Conservation (phyloP, 2,329 filamentous ascomycete genomes). For the Phialophora tarda region DNA sequence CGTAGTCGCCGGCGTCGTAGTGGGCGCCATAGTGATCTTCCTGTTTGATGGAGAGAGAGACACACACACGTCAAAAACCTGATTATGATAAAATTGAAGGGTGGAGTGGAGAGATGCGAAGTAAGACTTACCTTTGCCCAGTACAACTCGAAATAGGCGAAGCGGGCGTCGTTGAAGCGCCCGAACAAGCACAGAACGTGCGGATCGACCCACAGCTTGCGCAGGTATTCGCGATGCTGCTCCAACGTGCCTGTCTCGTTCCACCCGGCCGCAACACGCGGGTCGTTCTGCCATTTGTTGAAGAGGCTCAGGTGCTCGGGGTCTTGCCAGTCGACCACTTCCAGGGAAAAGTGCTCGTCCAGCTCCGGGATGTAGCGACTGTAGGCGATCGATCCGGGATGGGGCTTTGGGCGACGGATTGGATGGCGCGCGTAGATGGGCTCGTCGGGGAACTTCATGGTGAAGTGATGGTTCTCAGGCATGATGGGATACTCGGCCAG, state of each 20-base stretch:
- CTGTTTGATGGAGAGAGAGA: conserved; percentile 39
- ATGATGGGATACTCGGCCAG: conserved; percentile 52
- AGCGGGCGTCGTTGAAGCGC: conserved; percentile 71
- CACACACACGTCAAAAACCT: conserved; percentile 19
- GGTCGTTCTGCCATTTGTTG: conserved; percentile 83
- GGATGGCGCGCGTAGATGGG: conserved; percentile 70
- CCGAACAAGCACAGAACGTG: conserved; percentile 74
- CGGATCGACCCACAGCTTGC: conserved; percentile 70
- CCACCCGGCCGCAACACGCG: conserved; percentile 79
- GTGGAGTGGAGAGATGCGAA: background rate
- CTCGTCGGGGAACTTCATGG: conserved; percentile 45
- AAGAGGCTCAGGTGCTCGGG: conserved; percentile 72
- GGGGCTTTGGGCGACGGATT: conserved; percentile 72
- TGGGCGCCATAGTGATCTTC: conserved; percentile 67
- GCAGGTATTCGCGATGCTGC: conserved; percentile 74
- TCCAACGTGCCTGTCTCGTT: conserved; percentile 77
- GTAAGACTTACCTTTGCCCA: conserved; percentile 66
- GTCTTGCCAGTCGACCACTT: conserved; percentile 70
- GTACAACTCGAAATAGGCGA: conserved; percentile 81
- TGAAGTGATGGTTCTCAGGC: conserved; percentile 47
- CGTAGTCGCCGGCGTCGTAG: conserved; percentile 61
- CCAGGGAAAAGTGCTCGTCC: conserved; percentile 76
- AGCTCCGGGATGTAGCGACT: conserved; percentile 79
- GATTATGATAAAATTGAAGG: conserved; percentile 3
- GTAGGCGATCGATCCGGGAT: conserved; percentile 73